These are phyloP conservation scores for Sporothrix brasiliensis DNA, from an alignment of 2,329 filamentous ascomycete species.

Conservation along the genomic window DNA sequence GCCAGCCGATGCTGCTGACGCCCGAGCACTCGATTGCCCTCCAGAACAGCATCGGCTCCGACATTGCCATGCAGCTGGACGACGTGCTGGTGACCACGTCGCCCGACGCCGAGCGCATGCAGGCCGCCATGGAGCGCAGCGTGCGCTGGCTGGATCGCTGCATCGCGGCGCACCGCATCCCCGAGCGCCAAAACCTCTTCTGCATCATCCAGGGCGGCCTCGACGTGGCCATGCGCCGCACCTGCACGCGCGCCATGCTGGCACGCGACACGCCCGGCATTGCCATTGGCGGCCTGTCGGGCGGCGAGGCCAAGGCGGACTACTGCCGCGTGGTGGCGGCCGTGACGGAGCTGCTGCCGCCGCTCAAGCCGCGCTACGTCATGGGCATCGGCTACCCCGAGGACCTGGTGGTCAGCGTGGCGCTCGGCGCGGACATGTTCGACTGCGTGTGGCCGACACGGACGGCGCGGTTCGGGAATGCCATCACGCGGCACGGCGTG, in stretches of 20 bases:
- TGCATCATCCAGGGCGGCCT: conserved; percentile 98
- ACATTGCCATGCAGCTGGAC: conserved; percentile 99
- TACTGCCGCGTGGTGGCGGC: conserved; percentile 89
- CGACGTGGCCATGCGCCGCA: conserved; percentile 78
- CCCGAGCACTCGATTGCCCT: conserved; percentile 95
- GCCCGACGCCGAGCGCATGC: conserved; percentile 83
- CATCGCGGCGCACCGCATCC: conserved; percentile 83
- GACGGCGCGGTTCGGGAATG: conserved; percentile 94
- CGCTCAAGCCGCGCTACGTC: conserved; percentile 94
- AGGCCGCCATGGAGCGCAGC: conserved; percentile 91
- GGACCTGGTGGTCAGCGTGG: conserved; percentile 89
- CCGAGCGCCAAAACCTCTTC: conserved; percentile 86
- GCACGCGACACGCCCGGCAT: conserved; percentile 90
- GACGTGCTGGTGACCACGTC: conserved; percentile 97
- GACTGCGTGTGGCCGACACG: conserved; percentile 98
- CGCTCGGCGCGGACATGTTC: conserved; percentile 97
- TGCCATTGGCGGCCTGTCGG: conserved; percentile 91
- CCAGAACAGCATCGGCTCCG: conserved; percentile 95
- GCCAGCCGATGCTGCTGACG: conserved; percentile 91
- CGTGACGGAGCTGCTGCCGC: conserved; percentile 82
- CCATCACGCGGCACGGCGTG: conserved; percentile 78
- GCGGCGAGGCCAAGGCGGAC: conserved; percentile 89
- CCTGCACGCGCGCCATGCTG: conserved; percentile 88
- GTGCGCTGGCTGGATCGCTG: conserved; percentile 96
- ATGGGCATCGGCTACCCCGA: conserved; percentile 99